Evolutionary conservation across 345 rosid species (phyloP).

Genomic region (Lepidium aucheri): DNA sequence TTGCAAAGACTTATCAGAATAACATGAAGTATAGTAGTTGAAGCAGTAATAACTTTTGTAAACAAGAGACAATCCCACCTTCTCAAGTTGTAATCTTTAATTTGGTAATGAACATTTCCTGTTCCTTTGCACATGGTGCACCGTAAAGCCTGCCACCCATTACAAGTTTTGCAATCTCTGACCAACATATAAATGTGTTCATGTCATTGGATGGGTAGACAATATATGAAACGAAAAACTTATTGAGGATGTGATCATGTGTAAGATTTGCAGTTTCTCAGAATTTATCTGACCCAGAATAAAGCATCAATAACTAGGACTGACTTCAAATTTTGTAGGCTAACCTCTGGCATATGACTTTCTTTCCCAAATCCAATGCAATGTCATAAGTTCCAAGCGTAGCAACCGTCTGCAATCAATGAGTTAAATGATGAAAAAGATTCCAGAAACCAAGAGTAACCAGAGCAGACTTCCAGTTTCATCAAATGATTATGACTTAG

Average conservation of each 20-base stretch:
- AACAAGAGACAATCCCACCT: constrained; percentile 36
- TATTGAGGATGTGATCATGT: background rate
- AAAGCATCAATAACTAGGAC: background rate
- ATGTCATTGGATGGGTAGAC: background rate
- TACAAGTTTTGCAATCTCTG: constrained; percentile 78
- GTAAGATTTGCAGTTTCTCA: background rate
- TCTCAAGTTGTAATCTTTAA: constrained; percentile 62
- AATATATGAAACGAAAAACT: background rate
- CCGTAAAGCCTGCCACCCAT: constrained; percentile 83
- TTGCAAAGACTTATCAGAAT: background rate
- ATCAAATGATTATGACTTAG: background rate
- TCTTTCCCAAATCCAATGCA: constrained; percentile 83
- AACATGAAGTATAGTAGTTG: background rate
- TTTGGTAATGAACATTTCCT: constrained; percentile 80
- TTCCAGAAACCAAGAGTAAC: background rate
- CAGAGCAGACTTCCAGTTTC: background rate
- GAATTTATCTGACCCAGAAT: background rate
- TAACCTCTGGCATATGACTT: constrained; percentile 86
- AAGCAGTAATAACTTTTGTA: background rate
- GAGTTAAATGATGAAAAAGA: background rate
- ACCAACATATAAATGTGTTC: background rate
- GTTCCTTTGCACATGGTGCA: constrained; percentile 92
- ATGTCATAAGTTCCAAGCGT: constrained; percentile 88
- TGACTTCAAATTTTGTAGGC: background rate
- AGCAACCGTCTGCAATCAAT: constrained; percentile 54